Base-by-base conservation (phyloP, 768 basidiomycete genomes). In the Rubroboletus pulcherrimus region DNA sequence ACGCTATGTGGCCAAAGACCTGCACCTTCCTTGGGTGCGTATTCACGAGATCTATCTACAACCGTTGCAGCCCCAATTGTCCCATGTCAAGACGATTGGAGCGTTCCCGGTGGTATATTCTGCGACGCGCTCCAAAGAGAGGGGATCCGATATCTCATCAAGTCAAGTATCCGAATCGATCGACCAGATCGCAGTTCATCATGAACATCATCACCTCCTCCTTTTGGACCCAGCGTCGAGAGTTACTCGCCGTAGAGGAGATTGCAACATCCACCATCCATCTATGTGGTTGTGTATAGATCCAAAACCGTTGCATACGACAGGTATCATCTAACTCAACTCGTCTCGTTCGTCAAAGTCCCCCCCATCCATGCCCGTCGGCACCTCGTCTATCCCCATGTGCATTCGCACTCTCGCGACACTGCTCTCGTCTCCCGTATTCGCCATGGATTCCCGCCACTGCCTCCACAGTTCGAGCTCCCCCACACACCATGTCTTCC, bases 401-500 rank as follows among this genome's bases (percentile, higher is more conserved):
- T 44, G 40, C 52, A 55, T 39, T 1, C 24, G 49, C 37, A 52
- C 29, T 39, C 38, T 53, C 9, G 46, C 34, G 2, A 21, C 26
- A 37, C 8, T 49, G 11, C 24, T 4, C 21, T 17, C 34, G 15
- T 14, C 41, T n/a, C 49, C 44, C 51, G 5, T 11, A 6, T 39
- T 26, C 19, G 24, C 50, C 10, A 34, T 9, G 0, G 29, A 30
- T n/a, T 51, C 51, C 11, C 4, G 50, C 64, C 56, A 53, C 17
- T 50, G n/a, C 48, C 19, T 49, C 61, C 58, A 56, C 35, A 31
- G 14, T 52, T 55, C 64, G 2, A 64, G 51, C 43, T 65, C 62
- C 14, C 49, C 19, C 38, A 33, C 31, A 19, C 51, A 58, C 56
- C 56, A 56, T 2, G 38, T 15, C 49, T 17, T 40, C 56, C 65